These are phyloP conservation scores for Nitzschia putrida DNA, from an alignment of 108 stramenopile species.

Conservation along the genomic window DNA sequence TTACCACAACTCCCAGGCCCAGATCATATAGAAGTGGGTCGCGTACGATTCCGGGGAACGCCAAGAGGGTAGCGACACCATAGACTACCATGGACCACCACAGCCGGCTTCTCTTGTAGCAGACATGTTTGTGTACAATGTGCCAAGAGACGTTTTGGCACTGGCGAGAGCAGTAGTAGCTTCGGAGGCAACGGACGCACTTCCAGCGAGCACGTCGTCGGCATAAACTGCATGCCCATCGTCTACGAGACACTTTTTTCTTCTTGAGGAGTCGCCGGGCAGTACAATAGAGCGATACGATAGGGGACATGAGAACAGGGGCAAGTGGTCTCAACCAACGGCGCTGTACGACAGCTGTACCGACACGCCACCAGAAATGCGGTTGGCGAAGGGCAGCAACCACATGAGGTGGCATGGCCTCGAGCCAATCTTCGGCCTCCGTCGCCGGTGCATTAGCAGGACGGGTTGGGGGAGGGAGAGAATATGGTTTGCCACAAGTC, in stretches of 20 bases:
- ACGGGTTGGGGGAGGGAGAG: constrained; percentile 83
- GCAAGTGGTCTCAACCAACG: constrained; percentile 78
- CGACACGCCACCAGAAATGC: constrained; percentile 84
- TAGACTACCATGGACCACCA: constrained; percentile 77
- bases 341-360: constrained; percentile 68
- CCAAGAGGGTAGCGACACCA: constrained; percentile 41
- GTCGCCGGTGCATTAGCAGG: constrained; percentile 46
- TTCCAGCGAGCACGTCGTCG: constrained; percentile 87
- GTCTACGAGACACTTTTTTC: constrained; percentile 77
- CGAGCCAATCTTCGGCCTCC: constrained; percentile 79
- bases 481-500: constrained; percentile 78
- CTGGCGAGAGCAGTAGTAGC: constrained; percentile 88
- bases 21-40: constrained; percentile 80
- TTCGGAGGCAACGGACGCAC: constrained; percentile 86
- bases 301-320: constrained; percentile 75
- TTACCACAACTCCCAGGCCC: constrained; percentile 59
- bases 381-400: constrained; percentile 79
- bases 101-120: constrained; percentile 86
- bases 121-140: constrained; percentile 91
- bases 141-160: constrained; percentile 94
- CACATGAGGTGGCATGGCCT: constrained; percentile 92
- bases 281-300: constrained; percentile 83
- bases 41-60: constrained; percentile 70
- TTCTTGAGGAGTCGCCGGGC: constrained; percentile 84
- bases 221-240: constrained; percentile 91